Conservation (phyloP, 2,329 filamentous ascomycete genomes). For the Microcyclospora pomicola region DNA sequence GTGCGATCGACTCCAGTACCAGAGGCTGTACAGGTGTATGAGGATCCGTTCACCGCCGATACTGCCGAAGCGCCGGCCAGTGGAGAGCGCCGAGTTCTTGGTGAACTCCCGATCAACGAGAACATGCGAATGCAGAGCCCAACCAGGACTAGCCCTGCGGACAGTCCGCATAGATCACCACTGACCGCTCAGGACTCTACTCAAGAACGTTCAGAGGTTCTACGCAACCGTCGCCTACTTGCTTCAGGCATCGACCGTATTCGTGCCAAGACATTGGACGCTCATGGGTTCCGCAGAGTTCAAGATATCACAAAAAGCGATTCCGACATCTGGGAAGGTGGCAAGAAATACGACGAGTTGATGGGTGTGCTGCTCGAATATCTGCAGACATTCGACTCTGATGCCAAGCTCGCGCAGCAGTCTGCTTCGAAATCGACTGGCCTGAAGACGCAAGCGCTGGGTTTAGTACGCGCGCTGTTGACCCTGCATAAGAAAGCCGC, state of each 20-base stretch:
- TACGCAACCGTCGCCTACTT: conserved; percentile 43
- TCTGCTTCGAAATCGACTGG: conserved; percentile 33
- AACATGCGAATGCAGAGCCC: conserved; percentile 22
- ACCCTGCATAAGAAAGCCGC: conserved; percentile 53
- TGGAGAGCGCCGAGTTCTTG: conserved; percentile 31
- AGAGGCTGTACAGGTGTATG: conserved; percentile 38
- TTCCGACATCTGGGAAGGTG: conserved; percentile 46
- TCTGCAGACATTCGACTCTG: conserved; percentile 38
- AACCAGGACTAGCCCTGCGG: conserved; percentile 15
- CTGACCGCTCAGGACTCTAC: conserved; percentile 12
- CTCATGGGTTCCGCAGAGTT: conserved; percentile 66
- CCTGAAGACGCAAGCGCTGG: conserved; percentile 58
- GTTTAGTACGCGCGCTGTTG: conserved; percentile 59
- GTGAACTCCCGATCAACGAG: conserved; percentile 38
- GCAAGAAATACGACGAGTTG: conserved; percentile 56
- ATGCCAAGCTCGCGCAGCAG: conserved; percentile 29
- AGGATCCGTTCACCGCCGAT: conserved; percentile 36
- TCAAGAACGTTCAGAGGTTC: conserved; percentile 28
- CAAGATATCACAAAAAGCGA: conserved; percentile 60
- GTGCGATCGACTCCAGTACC: conserved; percentile 10
- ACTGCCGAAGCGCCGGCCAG: conserved; percentile 14
- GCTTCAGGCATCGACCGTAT: conserved; percentile 64
- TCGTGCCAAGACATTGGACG: conserved; percentile 57
- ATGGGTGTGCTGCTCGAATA: conserved; percentile 57
- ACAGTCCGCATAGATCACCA: conserved; percentile 13